These are phyloP conservation scores for Curvularia sp. DNA, from an alignment of 2,329 filamentous ascomycete genomes.

Conservation along the genomic window DNA sequence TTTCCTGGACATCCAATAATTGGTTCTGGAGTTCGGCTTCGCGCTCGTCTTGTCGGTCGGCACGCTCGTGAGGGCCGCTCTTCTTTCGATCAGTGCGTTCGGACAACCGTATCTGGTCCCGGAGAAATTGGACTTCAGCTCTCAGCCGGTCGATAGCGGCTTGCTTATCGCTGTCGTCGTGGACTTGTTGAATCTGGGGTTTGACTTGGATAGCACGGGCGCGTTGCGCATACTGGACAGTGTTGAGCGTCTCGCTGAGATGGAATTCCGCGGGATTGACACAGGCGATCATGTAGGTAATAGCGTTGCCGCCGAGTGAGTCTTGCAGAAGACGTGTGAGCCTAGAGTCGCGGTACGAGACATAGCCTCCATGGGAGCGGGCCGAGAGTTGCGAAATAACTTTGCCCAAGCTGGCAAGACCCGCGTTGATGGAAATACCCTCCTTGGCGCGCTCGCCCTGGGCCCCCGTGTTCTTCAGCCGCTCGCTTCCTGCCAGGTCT, in stretches of 20 bases:
- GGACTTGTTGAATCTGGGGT: conserved; percentile 88
- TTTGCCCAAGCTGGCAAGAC: conserved; percentile 91
- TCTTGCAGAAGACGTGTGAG: conserved; percentile 94
- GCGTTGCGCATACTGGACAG: conserved; percentile 92
- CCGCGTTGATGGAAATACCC: conserved; percentile 97
- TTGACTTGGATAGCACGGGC: conserved; percentile 97
- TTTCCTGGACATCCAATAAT: conserved; percentile 89
- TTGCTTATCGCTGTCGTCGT: conserved; percentile 91
- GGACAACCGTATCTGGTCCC: conserved; percentile 90
- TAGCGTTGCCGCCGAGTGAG: conserved; percentile 93
- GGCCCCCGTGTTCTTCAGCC: conserved; percentile 95
- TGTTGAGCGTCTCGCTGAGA: conserved; percentile 95
- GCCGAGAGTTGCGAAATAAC: conserved; percentile 98
- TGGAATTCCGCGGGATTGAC: conserved; percentile 97
- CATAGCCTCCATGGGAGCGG: conserved; percentile 82
- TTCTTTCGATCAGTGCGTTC: conserved; percentile 70
- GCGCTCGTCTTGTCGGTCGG: conserved; percentile 80
- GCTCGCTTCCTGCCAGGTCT: conserved; percentile 94
- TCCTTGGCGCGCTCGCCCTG: conserved; percentile 94
- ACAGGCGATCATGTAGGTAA: conserved; percentile 99
- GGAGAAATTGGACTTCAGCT: conserved; percentile 89
- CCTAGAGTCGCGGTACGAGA: conserved; percentile 98
- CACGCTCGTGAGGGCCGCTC: conserved; percentile 68
- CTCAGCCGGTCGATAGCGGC: conserved; percentile 91
- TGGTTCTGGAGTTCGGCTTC: conserved; percentile 94